These are phyloP conservation scores for Mortierella sp. DNA, from an alignment of 371 early-diverging fungal species.

Conservation along the genomic window DNA sequence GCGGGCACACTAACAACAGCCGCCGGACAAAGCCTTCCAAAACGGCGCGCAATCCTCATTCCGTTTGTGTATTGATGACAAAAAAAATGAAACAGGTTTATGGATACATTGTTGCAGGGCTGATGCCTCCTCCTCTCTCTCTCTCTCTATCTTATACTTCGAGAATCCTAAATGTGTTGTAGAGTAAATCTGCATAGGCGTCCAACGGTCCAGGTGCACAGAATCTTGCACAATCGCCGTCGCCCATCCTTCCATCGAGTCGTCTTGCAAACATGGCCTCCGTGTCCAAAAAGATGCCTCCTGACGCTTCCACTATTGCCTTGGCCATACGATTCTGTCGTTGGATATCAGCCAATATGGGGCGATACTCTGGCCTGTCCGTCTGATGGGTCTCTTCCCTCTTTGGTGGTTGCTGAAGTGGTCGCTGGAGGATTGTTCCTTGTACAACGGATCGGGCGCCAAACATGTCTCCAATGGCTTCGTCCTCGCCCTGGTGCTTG, in stretches of 20 bases:
- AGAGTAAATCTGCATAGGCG: constrained; percentile 63
- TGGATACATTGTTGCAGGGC: neutral
- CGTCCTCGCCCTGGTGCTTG: constrained; percentile 47
- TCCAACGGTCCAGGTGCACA: constrained; percentile 75
- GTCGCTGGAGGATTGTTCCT: constrained; percentile 20
- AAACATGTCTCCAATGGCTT: constrained; percentile 26
- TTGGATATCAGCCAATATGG: constrained; percentile 65
- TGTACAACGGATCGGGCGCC: constrained; percentile 18
- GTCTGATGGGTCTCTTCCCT: constrained; percentile 7
- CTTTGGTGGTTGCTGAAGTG: constrained; percentile 18
- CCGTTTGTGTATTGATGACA: constrained; percentile 5
- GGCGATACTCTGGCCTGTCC: constrained; percentile 53
- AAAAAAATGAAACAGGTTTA: no score
- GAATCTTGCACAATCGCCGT: constrained; percentile 68
- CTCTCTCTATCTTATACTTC: constrained; percentile 19
- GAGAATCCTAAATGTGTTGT: constrained; percentile 57
- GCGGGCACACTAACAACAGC: neutral
- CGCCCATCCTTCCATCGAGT: constrained; percentile 71
- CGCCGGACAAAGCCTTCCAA: neutral
- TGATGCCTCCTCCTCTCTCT: no score
- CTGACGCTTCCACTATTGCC: constrained; percentile 64
- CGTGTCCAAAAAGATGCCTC: constrained; percentile 67
- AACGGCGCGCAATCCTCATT: neutral
- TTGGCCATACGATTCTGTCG: constrained; percentile 70
- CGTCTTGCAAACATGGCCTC: constrained; percentile 62